Evolutionary conservation across 129 eudicot genomes (phyloP).

Genomic region (Flaveria brownii): DNA sequence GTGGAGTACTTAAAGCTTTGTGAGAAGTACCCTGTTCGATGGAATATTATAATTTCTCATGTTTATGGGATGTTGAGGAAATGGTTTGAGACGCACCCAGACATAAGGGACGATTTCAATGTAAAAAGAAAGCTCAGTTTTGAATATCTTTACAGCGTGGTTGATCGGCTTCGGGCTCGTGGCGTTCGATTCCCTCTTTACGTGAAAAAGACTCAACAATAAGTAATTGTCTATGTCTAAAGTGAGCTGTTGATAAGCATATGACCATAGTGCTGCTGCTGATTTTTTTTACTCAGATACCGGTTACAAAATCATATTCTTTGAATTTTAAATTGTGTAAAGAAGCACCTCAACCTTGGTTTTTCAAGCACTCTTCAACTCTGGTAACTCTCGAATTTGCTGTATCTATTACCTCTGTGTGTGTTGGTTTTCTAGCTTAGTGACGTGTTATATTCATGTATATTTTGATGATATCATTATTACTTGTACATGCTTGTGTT

Average conservation of each 20-base stretch:
- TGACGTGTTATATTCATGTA: too few relatives aligned
- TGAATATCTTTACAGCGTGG: slow-evolving; percentile 66
- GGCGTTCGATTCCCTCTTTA: slow-evolving; percentile 66
- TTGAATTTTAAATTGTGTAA: not conserved
- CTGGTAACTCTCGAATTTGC: too few relatives aligned
- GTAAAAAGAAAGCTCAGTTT: slow-evolving; percentile 60
- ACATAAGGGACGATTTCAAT: slow-evolving; percentile 79
- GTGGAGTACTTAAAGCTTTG: slow-evolving; percentile 83
- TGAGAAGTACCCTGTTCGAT: slow-evolving; percentile 81
- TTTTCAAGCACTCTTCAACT: too few relatives aligned
- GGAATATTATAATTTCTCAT: slow-evolving; percentile 78
- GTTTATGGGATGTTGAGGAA: slow-evolving; percentile 77
- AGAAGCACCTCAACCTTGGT: too few relatives aligned
- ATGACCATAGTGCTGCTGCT: not conserved
- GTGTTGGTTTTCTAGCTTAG: not conserved
- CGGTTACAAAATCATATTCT: not conserved
- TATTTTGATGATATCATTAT: too few relatives aligned
- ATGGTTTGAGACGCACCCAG: slow-evolving; percentile 79
- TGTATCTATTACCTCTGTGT: not conserved
- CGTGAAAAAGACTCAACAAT: slow-evolving; percentile 36
- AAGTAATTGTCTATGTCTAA: not conserved
- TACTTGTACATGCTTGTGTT: too few relatives aligned
- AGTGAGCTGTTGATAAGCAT: not conserved
- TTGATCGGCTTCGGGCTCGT: slow-evolving; percentile 64
- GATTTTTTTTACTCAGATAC: not conserved